Evolutionary conservation across 78 protist genomes (phyloP).

Genomic region (Dictyostelium discoideum): dicty_2.7 NC_007088.5:4436001-4436500

Average conservation of each 20-base stretch:
- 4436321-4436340: slow-evolving; percentile 40
- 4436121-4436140: neutral
- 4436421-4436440: neutral
- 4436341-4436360: slow-evolving; percentile 69
- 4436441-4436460: neutral
- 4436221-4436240: slow-evolving; percentile 69
- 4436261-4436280: slow-evolving; percentile 35
- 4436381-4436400: slow-evolving; percentile 52
- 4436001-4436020: slow-evolving; percentile 34
- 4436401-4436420: slow-evolving; percentile 40
- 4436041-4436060: slow-evolving; percentile 72
- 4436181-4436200: slow-evolving; percentile 32
- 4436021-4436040: slow-evolving; percentile 26
- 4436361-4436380: slow-evolving; percentile 27
- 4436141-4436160: too few relatives aligned
- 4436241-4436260: slow-evolving; percentile 84
- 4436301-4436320: slow-evolving; percentile 22
- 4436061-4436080: slow-evolving; percentile 49
- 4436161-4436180: too few relatives aligned
- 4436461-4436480: slow-evolving; percentile 58
- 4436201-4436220: slow-evolving; percentile 86
- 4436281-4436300: slow-evolving; percentile 38
- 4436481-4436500: slow-evolving; percentile 49
- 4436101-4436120: slow-evolving; percentile 70
- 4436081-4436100: slow-evolving; percentile 85